Conservation (phyloP, 495 filamentous ascomycete species). For the Schizothecium vesticola region DNA sequence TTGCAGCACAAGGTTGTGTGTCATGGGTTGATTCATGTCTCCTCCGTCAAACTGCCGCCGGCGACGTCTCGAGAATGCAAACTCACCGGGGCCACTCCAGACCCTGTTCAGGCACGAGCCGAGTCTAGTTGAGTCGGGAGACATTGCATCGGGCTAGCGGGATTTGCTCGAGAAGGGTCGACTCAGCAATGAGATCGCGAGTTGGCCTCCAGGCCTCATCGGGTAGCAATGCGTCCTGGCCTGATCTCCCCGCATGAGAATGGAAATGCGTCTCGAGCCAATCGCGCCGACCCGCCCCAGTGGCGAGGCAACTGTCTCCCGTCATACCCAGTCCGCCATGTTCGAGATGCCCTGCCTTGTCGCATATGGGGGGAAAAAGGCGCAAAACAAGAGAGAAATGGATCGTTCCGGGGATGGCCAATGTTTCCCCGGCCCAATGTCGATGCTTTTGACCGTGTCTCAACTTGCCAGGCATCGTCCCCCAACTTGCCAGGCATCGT, state of each 20-base stretch:
- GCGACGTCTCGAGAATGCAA: constrained; percentile 4
- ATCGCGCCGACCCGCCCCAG: constrained; percentile 14
- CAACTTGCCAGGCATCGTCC: background rate
- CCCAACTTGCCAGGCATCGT: background rate
- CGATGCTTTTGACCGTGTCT: background rate
- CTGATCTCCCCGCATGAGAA: constrained; percentile 21
- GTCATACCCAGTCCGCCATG: background rate
- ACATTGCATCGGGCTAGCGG: constrained; percentile 17
- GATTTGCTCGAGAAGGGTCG: constrained; percentile 3
- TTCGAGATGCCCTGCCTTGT: background rate
- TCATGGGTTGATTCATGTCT: background rate
- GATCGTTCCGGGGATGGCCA: background rate
- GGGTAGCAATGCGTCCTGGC: constrained; percentile 36
- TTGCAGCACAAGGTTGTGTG: background rate
- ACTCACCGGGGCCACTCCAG: constrained; percentile 17
- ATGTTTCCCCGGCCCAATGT: background rate
- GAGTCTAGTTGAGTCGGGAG: background rate
- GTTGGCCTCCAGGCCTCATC: constrained; percentile 17
- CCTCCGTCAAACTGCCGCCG: background rate
- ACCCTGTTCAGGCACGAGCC: background rate
- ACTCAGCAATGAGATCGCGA: constrained; percentile 15
- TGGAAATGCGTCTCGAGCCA: constrained; percentile 15
- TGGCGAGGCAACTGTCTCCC: background rate
- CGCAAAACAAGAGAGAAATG: background rate
- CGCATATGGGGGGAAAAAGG: background rate